Base-by-base conservation (phyloP, 257 asterid species). In the Haberlea rhodopensis region DNA sequence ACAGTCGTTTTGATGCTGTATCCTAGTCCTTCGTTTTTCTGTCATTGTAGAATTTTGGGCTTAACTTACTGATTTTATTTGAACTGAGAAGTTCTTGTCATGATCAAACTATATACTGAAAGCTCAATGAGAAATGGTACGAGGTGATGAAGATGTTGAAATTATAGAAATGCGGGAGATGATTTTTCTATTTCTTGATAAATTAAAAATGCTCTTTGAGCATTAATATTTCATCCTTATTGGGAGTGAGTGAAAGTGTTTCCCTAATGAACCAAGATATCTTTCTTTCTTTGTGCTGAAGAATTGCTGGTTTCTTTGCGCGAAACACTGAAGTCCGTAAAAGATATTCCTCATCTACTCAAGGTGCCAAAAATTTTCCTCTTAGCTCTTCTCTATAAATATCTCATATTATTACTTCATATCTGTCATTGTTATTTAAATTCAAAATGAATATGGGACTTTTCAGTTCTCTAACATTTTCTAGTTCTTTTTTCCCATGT, bases 1-100 rank as follows among this genome's bases (percentile, higher is more conserved):
- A 87, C 74, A 71, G 8, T 67, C 99, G 99, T 72, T 95, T 92
- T 25, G 84, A 92, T 73, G 81, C 94, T 70, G 99, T 92, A 92
- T 92, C 96, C 99, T 82, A 77, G 21, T 60, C 62, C 63, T 54
- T 13, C 60, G 23, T 28, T 57, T 37, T 57, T 57, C n/a, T 52
- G 21, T 29, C 18, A 34, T 25, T 52, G 60, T 16, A 43, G 37
- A 43, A 60, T 46, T 61, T 56, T 70, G 45, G 43, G 51, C 45
- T 59, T 52, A 27, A 19, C 26, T 56, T n/a, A n/a, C n/a, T n/a
- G n/a, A n/a, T n/a, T n/a, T n/a, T n/a, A n/a, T n/a, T n/a, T 52
- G 37, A 59, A 22, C 51, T 46, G 20, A 61, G 62, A 64, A 57
- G 53, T 66, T 62, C 57, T 55, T 22, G 57, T 32, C 60, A 32